Conservation (phyloP, 208 protist genomes). For the Leishmania braziliensis region DNA sequence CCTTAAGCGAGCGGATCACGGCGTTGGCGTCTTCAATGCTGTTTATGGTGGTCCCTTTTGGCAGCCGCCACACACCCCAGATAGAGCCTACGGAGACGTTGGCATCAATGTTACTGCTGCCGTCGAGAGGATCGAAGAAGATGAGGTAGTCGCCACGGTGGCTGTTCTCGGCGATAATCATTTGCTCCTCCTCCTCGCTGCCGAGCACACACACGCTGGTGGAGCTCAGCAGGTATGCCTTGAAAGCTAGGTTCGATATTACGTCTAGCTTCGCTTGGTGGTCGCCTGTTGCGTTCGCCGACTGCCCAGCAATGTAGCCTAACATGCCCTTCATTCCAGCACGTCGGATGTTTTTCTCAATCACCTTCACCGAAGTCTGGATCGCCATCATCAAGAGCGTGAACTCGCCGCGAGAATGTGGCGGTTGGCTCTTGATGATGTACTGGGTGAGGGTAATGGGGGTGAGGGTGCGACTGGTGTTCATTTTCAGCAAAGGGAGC, state of each 20-base stretch:
- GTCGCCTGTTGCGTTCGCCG: constrained; percentile 79
- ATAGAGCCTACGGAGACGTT: constrained; percentile 96
- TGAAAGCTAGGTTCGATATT: constrained; percentile 87
- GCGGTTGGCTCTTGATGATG: constrained; percentile 81
- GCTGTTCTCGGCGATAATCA: constrained; percentile 65
- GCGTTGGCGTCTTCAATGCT: constrained; percentile 80
- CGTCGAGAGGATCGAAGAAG: constrained; percentile 97
- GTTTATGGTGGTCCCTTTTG: constrained; percentile 75
- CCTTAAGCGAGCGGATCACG: constrained; percentile 64
- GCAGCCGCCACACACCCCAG: constrained; percentile 87
- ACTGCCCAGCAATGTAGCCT: constrained; percentile 60
- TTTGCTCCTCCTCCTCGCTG: constrained; percentile 84
- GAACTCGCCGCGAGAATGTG: constrained; percentile 78
- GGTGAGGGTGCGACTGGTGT: constrained; percentile 16
- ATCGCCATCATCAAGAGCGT: constrained; percentile 92
- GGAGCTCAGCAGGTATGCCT: constrained; percentile 81
- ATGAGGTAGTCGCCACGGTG: constrained; percentile 90
- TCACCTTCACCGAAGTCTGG: constrained; percentile 87
- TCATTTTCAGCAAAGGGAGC: constrained; percentile 17
- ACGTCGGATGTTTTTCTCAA: constrained; percentile 85
- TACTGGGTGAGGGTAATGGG: constrained; percentile 85
- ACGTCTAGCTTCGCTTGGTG: constrained; percentile 89
- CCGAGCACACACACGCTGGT: constrained; percentile 71
- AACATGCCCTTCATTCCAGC: constrained; percentile 87
- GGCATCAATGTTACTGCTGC: constrained; percentile 97